Evolutionary conservation across 2,329 filamentous ascomycete species (phyloP), one percentile per base, ranked within the genome.

Genomic region (Fusarium neocosmosporiellum): DNA sequence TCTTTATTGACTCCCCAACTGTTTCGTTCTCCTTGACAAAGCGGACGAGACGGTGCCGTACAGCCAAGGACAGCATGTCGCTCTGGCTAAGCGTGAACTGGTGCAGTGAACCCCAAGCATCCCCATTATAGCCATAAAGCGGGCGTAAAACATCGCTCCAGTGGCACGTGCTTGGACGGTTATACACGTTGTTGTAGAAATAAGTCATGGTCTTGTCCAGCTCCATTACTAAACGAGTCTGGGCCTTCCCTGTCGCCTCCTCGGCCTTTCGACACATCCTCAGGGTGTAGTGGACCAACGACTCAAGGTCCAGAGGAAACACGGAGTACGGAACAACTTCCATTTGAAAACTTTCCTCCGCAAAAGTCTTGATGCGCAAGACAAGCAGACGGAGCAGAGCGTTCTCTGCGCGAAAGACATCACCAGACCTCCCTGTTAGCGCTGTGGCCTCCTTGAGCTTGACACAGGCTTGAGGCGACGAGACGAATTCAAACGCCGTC

Each of bases 321-420:
- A 36, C 53, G 6, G 3, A 1, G 11, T 7, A 4, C 0, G 16
- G 3, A 14, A 7, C n/a, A 5, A 18, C 1, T 8, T 10, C 20
- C 31, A 34, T n/a, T 7, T 20, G 4, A 7, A 54, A 4, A 7
- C n/a, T 10, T 2, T 20, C 14, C n/a, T 34, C 9, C 18, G 50
- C 50, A 22, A 54, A 54, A 1, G 50, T 34, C 27, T 54, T 54
- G 50, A 34, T 54, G 7, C 50, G 50, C 2, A 54, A 8, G 4
- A 34, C n/a, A 4, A 34, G n/a, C 7, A 54, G 4, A 2, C 31
- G 50, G 5, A 54, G n/a, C 4, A 54, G 13, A 6, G n/a, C 50
- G 9, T 7, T 33, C 50, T 34, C 29, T 2, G 13, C 14, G 13
- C 16, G n/a, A 18, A 54, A 31, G 20, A 14, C 11, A 1, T 54